Conservation (phyloP, 2,329 filamentous ascomycete species). For the Diplodia scrobiculata region DNA sequence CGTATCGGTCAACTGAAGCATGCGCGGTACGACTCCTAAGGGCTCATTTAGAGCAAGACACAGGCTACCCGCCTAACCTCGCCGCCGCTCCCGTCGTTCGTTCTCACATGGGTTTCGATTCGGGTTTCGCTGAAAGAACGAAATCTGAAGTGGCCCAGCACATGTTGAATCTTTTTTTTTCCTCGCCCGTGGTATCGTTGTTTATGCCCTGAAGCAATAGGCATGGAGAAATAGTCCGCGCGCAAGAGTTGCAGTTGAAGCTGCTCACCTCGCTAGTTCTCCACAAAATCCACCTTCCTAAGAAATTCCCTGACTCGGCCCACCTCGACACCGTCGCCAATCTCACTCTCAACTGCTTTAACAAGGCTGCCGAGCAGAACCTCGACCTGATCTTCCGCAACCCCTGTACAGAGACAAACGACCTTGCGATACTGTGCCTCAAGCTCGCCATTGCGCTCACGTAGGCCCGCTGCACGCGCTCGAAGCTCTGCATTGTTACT, state of each 20-base stretch:
- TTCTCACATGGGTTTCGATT: neutral
- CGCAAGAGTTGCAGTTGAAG: neutral
- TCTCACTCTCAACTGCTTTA: slow-evolving; percentile 85
- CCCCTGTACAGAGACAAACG: slow-evolving; percentile 81
- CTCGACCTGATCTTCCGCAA: slow-evolving; percentile 77
- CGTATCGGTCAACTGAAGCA: neutral
- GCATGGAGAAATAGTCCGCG: neutral
- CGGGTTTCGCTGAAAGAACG: neutral
- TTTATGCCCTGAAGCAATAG: neutral
- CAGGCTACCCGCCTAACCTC: neutral
- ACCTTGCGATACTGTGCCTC: slow-evolving; percentile 87
- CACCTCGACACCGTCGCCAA: slow-evolving; percentile 68
- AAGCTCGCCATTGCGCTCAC: slow-evolving; percentile 77
- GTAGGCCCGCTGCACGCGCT: slow-evolving; percentile 69
- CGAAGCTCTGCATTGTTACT: slow-evolving; percentile 68
- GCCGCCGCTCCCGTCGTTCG: neutral
- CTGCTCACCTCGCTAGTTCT: slow-evolving; percentile 28
- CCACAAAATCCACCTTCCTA: slow-evolving; percentile 70
- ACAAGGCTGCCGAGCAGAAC: slow-evolving; percentile 75
- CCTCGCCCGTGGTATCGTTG: neutral
- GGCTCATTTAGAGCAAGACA: neutral
- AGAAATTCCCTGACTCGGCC: slow-evolving; percentile 77
- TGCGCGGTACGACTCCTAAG: neutral
- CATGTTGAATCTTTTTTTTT: neutral
- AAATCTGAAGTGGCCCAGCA: neutral